Evolutionary conservation across 1,284 basidiomycete genomes (phyloP).

Genomic region (Pascua sp.): DNA sequence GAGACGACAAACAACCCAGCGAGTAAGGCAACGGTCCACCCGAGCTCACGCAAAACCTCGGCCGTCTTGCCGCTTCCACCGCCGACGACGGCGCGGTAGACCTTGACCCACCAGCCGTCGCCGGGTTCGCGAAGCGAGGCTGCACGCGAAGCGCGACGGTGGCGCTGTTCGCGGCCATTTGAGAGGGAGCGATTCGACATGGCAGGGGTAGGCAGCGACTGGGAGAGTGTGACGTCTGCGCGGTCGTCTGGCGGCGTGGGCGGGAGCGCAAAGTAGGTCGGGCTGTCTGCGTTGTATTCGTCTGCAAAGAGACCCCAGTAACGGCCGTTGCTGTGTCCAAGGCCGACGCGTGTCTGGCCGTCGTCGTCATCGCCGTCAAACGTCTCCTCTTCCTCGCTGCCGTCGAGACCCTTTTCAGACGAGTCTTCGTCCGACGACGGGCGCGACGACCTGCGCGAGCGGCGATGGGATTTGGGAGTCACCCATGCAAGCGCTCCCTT

Average conservation of each 20-base stretch:
- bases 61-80: constrained; percentile 40
- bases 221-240: constrained; percentile 11
- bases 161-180: constrained; percentile 7
- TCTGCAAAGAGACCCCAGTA: constrained; percentile 35
- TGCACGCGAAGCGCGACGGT: constrained; percentile 10
- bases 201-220: constrained; percentile 45
- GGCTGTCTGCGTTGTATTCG: constrained; percentile 10
- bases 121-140: constrained; percentile 9
- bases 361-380: constrained; percentile 19
- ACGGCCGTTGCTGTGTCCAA: constrained; percentile 12
- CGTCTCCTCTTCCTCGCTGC: constrained; percentile 27
- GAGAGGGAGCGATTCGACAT: constrained; percentile 42
- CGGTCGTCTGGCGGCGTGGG: constrained; percentile 32
- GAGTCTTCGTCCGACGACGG: constrained; percentile 33
- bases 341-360: constrained; percentile 2
- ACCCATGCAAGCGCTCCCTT: constrained; percentile 22
- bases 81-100: constrained; percentile 14
- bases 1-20: constrained; percentile 43
- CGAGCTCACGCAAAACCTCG: constrained; percentile 42
- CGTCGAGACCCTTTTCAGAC: constrained; percentile 42
- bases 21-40: constrained; percentile 46
- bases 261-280: constrained; percentile 36
- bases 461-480: constrained; percentile 3
- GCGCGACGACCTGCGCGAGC: constrained; percentile 1
- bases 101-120: constrained; percentile 22